These are phyloP conservation scores for Amphirosellinia nigrospora DNA, from an alignment of 495 filamentous ascomycete genomes.

Conservation along the genomic window DNA sequence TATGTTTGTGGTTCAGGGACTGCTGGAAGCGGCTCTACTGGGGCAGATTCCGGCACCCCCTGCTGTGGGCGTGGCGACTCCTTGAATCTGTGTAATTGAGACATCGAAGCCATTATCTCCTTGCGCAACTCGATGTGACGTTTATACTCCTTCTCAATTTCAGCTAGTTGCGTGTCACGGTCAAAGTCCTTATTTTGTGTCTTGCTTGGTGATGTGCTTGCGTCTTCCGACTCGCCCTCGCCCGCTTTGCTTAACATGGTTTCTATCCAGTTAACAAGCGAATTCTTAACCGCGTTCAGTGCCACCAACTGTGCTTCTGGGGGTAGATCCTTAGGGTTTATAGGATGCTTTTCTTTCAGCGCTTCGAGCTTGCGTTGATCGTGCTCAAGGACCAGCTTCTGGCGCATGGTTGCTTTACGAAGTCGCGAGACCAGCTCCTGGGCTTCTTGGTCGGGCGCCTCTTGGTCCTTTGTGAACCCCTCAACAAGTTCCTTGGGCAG, in stretches of 20 bases:
- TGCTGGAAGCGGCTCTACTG: constrained; percentile 32
- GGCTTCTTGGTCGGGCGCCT: constrained; percentile 41
- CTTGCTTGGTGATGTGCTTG: constrained; percentile 48
- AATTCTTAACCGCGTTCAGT: constrained; percentile 61
- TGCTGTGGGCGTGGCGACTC: constrained; percentile 22
- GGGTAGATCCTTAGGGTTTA: constrained; percentile 38
- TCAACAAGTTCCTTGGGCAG: constrained; percentile 55
- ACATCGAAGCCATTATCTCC: constrained; percentile 43
- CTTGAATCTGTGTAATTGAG: constrained; percentile 32
- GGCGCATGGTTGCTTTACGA: constrained; percentile 68
- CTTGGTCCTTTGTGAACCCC: constrained; percentile 44
- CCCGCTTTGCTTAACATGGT: constrained; percentile 63
- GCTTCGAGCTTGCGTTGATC: constrained; percentile 68
- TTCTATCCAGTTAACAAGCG: constrained; percentile 76
- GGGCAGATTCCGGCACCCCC: constrained; percentile 18
- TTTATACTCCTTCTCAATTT: constrained; percentile 59
- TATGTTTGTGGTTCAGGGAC: constrained; percentile 43
- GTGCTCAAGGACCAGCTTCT: constrained; percentile 64
- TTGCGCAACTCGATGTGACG: constrained; percentile 54
- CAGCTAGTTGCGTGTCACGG: constrained; percentile 44
- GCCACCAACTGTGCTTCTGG: constrained; percentile 54
- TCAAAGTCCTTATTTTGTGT: constrained; percentile 51
- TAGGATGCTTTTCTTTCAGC: constrained; percentile 51
- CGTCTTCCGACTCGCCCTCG: constrained; percentile 45
- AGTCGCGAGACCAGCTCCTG: constrained; percentile 63